Conservation (phyloP, 306 rosid species). For the Hylodesmum podocarpum region DNA sequence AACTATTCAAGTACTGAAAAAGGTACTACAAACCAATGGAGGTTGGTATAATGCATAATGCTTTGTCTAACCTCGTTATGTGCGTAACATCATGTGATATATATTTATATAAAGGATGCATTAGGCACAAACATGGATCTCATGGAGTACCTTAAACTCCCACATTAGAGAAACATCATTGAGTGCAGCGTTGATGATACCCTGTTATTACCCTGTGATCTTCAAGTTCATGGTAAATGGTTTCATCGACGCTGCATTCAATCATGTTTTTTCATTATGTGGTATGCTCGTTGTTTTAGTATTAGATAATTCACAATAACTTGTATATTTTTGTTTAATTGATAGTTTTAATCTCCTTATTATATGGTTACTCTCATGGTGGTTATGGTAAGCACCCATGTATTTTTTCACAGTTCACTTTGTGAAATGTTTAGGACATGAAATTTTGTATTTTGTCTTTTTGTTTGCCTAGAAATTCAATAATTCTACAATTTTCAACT, state of each 20-base stretch:
- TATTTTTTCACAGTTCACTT: neutral
- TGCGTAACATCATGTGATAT: neutral
- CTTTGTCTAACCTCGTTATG: neutral
- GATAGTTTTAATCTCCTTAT: too few relatives aligned
- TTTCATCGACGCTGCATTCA: conserved; percentile 54
- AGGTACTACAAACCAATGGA: neutral
- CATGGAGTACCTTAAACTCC: neutral
- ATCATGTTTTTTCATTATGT: conserved; percentile 50
- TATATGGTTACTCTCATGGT: too few relatives aligned
- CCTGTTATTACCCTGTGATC: too few relatives aligned
- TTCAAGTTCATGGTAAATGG: neutral
- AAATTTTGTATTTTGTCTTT: neutral
- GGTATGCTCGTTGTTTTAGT: too few relatives aligned
- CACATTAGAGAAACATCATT: conserved; percentile 69
- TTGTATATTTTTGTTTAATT: too few relatives aligned
- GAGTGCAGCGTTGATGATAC: conserved; percentile 97
- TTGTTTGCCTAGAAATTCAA: neutral
- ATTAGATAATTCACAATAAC: too few relatives aligned
- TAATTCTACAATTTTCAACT: neutral
- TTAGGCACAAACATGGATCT: neutral
- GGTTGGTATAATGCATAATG: conserved; percentile 28
- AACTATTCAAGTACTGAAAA: neutral
- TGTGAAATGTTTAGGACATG: neutral
- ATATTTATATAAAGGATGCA: neutral
- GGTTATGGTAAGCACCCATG: neutral